phyloP scores from a whole-genome alignment of 768 basidiomycete genomes.

The Tulasnella sp. region DNA sequence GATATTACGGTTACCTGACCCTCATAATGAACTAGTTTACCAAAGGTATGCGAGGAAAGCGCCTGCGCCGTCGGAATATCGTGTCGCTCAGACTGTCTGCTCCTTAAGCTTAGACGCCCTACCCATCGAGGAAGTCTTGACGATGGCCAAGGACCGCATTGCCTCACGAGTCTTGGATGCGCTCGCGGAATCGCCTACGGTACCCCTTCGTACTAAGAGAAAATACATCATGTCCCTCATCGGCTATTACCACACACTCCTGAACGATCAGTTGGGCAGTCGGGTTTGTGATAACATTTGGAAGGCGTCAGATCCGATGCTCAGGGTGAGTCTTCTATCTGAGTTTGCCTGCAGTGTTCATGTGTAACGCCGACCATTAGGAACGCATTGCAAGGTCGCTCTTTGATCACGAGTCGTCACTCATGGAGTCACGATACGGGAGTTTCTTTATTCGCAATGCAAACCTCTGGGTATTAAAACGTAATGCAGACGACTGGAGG shows the following conservation, averaged over 20 bases:
- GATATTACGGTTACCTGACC: conserved; percentile 52
- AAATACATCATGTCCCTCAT: conserved; percentile 62
- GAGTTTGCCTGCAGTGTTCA: not conserved
- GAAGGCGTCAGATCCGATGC: conserved; percentile 81
- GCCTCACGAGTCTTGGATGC: conserved; percentile 69
- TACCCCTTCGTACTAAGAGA: conserved; percentile 52
- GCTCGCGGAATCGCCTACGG: conserved; percentile 50
- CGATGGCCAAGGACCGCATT: conserved; percentile 51
- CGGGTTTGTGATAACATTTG: conserved; percentile 85
- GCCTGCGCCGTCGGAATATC: not conserved
- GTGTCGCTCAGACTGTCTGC: too few species aligned
- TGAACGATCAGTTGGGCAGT: conserved; percentile 83
- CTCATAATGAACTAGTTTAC: conserved; percentile 54
- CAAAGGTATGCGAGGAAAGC: conserved; percentile 41
- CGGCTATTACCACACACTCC: conserved; percentile 65
- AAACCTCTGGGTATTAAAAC: conserved; percentile 62
- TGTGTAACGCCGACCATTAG: conserved; percentile 29
- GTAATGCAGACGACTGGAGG: conserved; percentile 78
- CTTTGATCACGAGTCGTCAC: conserved; percentile 51
- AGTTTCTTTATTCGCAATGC: conserved; percentile 75
- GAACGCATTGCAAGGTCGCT: conserved; percentile 86
- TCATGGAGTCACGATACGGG: conserved; percentile 71
- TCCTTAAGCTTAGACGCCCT: conserved; percentile 44
- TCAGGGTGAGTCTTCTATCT: conserved; percentile 50
- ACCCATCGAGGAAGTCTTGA: conserved; percentile 44